Conservation (phyloP, 352 stramenopile genomes). For the Phytophthora pistaciae region DNA sequence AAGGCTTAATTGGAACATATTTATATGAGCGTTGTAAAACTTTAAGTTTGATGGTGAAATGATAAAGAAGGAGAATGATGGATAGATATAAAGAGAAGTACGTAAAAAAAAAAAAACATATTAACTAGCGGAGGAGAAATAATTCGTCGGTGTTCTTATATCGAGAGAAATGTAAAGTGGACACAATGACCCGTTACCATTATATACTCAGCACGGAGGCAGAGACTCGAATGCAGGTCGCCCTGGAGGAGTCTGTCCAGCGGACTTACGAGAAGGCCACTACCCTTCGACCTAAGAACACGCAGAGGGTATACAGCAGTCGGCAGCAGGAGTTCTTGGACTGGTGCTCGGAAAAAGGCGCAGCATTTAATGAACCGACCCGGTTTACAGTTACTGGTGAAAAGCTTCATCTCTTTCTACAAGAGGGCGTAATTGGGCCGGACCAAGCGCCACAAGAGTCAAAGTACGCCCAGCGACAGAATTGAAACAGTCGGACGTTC, state of each 20-base stretch:
- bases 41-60: too few relatives aligned
- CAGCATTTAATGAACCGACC: not conserved
- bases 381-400: not conserved
- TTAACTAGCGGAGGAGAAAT: too few relatives aligned
- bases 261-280: not conserved
- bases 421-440: not conserved
- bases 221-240: not conserved
- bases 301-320: not conserved
- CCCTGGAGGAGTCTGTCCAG: not conserved
- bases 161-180: too few relatives aligned
- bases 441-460: not conserved
- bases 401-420: not conserved
- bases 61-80: too few relatives aligned
- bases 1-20: too few relatives aligned
- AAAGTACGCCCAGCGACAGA: too few relatives aligned
- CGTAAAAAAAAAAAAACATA: too few relatives aligned
- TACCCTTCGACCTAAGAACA: not conserved
- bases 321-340: not conserved
- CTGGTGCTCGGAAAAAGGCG: not conserved
- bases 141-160: too few relatives aligned
- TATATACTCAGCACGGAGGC: not conserved
- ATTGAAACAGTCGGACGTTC: too few relatives aligned
- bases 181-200: too few relatives aligned
- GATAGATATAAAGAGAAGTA: too few relatives aligned
- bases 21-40: too few relatives aligned